Evolutionary conservation across 768 basidiomycete species (phyloP).

Genomic region (Rossbeevera mucosa): DNA sequence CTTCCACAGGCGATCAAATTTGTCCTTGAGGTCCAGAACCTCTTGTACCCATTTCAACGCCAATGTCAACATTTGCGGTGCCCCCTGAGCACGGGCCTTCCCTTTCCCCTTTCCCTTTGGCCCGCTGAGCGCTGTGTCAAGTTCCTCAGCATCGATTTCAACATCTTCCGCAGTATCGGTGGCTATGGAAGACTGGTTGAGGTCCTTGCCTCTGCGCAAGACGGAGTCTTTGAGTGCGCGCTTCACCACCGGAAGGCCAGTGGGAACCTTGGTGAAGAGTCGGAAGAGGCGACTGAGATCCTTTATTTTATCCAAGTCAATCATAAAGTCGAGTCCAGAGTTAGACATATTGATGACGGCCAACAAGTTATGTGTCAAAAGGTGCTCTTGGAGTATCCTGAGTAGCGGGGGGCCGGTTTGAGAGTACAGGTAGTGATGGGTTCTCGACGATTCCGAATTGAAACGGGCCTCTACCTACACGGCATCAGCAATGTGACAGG

Average conservation of each 20-base stretch:
- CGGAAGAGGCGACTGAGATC: conserved; percentile 78
- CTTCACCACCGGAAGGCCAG: conserved; percentile 62
- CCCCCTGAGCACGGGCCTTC: conserved; percentile 43
- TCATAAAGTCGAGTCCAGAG: conserved; percentile 84
- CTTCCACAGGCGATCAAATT: conserved; percentile 73
- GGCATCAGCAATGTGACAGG: conserved; percentile 10
- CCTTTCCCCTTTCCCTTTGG: conserved; percentile 53
- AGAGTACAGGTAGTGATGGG: conserved; percentile 80
- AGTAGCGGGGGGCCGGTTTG: conserved; percentile 66
- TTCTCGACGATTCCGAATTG: conserved; percentile 76
- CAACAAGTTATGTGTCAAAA: conserved; percentile 74
- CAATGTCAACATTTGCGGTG: conserved; percentile 41
- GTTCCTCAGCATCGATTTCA: conserved; percentile 34
- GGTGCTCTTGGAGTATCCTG: conserved; percentile 68
- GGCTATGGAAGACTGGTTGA: conserved; percentile 62
- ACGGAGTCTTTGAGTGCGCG: conserved; percentile 69
- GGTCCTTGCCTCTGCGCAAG: conserved; percentile 65
- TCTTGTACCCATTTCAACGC: conserved; percentile 94
- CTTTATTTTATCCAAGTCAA: conserved; percentile 71
- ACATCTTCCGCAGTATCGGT: conserved; percentile 34
- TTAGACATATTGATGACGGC: conserved; percentile 72
- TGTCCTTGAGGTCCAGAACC: conserved; percentile 87
- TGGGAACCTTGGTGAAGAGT: conserved; percentile 63
- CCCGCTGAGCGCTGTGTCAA: conserved; percentile 31
- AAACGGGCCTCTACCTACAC: conserved; percentile 75